These are phyloP conservation scores for Hortaea sp. DNA, from an alignment of 2,329 filamentous ascomycete genomes.

Conservation along the genomic window DNA sequence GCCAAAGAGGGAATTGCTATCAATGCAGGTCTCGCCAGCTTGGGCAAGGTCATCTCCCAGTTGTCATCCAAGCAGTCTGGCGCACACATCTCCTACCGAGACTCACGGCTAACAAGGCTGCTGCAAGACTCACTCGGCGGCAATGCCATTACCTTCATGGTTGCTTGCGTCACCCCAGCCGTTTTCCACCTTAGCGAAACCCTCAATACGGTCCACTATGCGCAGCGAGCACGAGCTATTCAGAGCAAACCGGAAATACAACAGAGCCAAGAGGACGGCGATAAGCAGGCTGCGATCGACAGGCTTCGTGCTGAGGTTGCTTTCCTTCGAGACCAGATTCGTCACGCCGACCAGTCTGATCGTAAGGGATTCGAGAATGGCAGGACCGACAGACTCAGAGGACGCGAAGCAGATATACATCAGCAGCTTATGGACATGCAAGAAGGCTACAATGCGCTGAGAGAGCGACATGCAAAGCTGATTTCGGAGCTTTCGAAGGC, in stretches of 20 bases:
- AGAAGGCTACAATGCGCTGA: constrained; percentile 87
- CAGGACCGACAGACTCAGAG: constrained; percentile 45
- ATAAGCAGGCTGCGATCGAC: constrained; percentile 90
- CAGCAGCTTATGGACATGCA: constrained; percentile 87
- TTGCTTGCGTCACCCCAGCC: constrained; percentile 92
- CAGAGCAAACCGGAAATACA: constrained; percentile 97
- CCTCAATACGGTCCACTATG: constrained; percentile 91
- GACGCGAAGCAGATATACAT: constrained; percentile 75
- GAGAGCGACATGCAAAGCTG: constrained; percentile 86
- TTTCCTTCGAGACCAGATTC: constrained; percentile 88
- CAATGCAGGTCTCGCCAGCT: constrained; percentile 85
- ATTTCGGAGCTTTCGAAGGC: constrained; percentile 89
- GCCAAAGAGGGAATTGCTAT: constrained; percentile 97
- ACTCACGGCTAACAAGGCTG: constrained; percentile 90
- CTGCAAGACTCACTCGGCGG: constrained; percentile 94
- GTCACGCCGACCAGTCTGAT: constrained; percentile 63
- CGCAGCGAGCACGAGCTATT: constrained; percentile 87
- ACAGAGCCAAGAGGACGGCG: constrained; percentile 74
- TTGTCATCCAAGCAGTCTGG: constrained; percentile 80
- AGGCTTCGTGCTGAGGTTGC: constrained; percentile 86
- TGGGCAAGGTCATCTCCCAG: constrained; percentile 97
- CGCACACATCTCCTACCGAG: constrained; percentile 91
- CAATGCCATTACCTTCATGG: constrained; percentile 98
- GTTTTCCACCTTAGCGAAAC: constrained; percentile 98
- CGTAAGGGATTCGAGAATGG: constrained; percentile 52